These are phyloP conservation scores for Crithidia thermophila DNA, from an alignment of 208 protist genomes.

Conservation along the genomic window DNA sequence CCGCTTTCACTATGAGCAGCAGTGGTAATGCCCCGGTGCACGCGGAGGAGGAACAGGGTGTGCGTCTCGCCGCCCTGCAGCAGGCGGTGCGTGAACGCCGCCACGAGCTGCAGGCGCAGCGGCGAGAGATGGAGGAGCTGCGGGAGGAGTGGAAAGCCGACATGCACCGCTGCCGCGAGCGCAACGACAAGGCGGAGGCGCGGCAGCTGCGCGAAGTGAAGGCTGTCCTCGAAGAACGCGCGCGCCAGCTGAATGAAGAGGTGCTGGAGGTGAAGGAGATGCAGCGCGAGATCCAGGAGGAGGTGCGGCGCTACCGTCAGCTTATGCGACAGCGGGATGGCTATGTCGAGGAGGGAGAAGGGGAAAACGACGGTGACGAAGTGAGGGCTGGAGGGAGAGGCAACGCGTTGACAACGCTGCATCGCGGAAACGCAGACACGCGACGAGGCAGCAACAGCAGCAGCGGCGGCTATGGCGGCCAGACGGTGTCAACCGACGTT, in stretches of 20 bases:
- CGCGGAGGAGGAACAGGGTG: constrained; percentile 10
- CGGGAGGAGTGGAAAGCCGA: constrained; percentile 63
- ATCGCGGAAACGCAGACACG: background rate
- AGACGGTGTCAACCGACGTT: constrained; percentile 4
- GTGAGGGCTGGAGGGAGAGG: background rate
- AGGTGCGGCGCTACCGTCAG: constrained; percentile 30
- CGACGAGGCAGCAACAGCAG: background rate
- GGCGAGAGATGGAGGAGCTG: constrained; percentile 36
- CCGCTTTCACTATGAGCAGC: background rate
- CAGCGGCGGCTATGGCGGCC: background rate
- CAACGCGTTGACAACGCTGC: background rate
- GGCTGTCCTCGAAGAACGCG: constrained; percentile 52
- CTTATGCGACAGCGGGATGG: background rate
- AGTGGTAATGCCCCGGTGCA: background rate
- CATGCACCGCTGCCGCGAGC: constrained; percentile 45
- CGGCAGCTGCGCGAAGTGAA: constrained; percentile 50
- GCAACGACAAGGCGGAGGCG: constrained; percentile 35
- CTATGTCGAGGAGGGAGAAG: background rate
- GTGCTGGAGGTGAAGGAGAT: constrained; percentile 51
- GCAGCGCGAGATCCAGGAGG: constrained; percentile 34
- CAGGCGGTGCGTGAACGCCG: constrained; percentile 32
- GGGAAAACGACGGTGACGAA: background rate
- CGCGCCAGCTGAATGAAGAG: constrained; percentile 57
- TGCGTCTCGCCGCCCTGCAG: constrained; percentile 19
- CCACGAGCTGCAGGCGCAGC: constrained; percentile 31